These are phyloP conservation scores for Paramecium sexaurelia DNA, from an alignment of 73 alveolate species.

Conservation along the genomic window DNA sequence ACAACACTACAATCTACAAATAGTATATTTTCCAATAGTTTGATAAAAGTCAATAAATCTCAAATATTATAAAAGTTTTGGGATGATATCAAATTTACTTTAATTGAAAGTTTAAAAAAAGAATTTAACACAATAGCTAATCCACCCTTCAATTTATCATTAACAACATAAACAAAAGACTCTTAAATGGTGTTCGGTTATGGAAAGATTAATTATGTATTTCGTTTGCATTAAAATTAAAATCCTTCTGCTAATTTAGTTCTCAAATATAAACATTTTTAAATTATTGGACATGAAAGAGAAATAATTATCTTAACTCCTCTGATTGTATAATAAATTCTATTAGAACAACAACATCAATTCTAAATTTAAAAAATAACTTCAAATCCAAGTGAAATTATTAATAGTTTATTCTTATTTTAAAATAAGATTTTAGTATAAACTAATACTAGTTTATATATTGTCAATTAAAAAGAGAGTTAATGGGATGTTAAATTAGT, in stretches of 20 bases:
- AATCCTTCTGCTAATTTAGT: not conserved
- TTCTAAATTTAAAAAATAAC: not conserved
- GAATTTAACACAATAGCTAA: not conserved
- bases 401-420: not conserved
- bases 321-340: not conserved
- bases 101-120: not conserved
- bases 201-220: not conserved
- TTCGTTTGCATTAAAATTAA: not conserved
- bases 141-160: not conserved
- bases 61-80: not conserved
- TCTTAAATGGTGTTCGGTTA: not conserved
- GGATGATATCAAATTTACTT: not conserved
- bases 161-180: not conserved
- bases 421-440: not conserved
- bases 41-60: too few relatives aligned
- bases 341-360: not conserved
- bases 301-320: not conserved
- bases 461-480: not conserved
- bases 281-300: constrained; percentile 2
- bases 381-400: not conserved
- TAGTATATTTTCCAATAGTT: not conserved
- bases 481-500: not conserved
- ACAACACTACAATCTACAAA: not conserved
- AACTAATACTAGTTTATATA: not conserved
- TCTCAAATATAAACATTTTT: not conserved